Evolutionary conservation across 2,329 filamentous ascomycete genomes (phyloP).

Genomic region (Phialophora macrospora): DNA sequence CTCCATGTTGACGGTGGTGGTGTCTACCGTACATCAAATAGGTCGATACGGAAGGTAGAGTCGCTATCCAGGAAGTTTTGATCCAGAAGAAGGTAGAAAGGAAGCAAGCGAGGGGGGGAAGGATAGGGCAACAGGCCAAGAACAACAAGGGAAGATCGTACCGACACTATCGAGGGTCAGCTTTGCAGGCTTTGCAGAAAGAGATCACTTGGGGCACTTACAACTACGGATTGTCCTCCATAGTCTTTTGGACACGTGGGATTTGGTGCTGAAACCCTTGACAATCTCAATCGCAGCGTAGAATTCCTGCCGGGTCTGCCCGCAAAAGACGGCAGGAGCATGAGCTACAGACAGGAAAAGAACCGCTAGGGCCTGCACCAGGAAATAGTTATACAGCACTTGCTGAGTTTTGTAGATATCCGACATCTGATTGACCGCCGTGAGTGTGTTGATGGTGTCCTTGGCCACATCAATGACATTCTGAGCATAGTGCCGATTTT

Average conservation of each 20-base stretch:
- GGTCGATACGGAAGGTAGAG: no score
- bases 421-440: conserved; percentile 64
- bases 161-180: no score
- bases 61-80: no score
- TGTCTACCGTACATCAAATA: no score
- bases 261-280: conserved; percentile 65
- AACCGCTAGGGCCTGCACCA: conserved; percentile 66
- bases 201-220: no score
- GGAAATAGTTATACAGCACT: conserved; percentile 69
- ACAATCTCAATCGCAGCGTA: conserved; percentile 70
- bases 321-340: conserved; percentile 64
- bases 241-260: conserved; percentile 64
- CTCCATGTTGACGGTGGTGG: no score
- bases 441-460: conserved; percentile 66
- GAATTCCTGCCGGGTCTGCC: conserved; percentile 67
- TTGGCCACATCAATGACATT: conserved; percentile 69
- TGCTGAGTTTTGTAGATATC: conserved; percentile 69
- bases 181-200: no score
- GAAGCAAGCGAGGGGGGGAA: no score
- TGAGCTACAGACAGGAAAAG: conserved; percentile 69
- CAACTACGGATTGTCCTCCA: conserved; percentile 64
- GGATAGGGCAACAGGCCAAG: no score
- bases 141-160: no score
- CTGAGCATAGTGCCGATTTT: conserved; percentile 73
- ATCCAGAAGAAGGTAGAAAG: no score